Conservation (phyloP, 2,329 filamentous ascomycete species). For the Trichoderma pleuroti region DNA sequence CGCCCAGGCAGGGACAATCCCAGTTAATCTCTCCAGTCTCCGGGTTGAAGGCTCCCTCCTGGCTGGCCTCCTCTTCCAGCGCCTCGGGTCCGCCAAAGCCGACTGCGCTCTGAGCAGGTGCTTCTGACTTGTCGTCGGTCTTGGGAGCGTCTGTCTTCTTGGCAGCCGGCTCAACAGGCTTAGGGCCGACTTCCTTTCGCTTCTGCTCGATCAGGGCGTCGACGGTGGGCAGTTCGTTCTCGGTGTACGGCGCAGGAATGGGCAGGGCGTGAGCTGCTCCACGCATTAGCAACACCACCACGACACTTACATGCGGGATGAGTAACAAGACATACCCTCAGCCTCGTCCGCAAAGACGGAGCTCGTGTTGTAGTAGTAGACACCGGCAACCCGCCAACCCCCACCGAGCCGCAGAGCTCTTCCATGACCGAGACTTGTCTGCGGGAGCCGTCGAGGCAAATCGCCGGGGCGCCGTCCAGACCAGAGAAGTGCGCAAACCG, state of each 20-base stretch:
- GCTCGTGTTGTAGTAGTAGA: slow-evolving; percentile 96
- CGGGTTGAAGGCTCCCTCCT: slow-evolving; percentile 93
- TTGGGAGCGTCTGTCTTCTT: slow-evolving; percentile 25
- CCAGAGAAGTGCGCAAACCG: slow-evolving; percentile 39
- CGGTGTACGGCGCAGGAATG: slow-evolving; percentile 51
- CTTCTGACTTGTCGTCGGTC: slow-evolving; percentile 27
- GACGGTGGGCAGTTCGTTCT: slow-evolving; percentile 59
- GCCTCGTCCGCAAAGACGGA: slow-evolving; percentile 81
- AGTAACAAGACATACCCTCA: slow-evolving; percentile 53
- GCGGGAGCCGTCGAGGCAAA: slow-evolving; percentile 55
- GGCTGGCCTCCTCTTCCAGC: slow-evolving; percentile 75
- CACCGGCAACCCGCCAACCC: slow-evolving; percentile 67
- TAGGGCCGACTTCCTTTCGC: slow-evolving; percentile 44
- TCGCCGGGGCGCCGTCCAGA: slow-evolving; percentile 44
- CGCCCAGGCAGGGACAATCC: slow-evolving; percentile 96
- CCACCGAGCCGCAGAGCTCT: slow-evolving; percentile 69
- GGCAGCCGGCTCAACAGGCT: slow-evolving; percentile 20
- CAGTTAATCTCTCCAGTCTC: slow-evolving; percentile 99
- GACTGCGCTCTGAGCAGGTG: slow-evolving; percentile 26
- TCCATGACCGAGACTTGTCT: slow-evolving; percentile 75
- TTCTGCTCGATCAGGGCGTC: slow-evolving; percentile 65
- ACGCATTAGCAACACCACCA: neutral
- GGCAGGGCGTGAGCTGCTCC: slow-evolving; percentile 30
- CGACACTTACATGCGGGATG: neutral
- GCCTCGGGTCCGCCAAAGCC: slow-evolving; percentile 40